These are phyloP conservation scores for Cylindrodendrum hubeiense DNA, from an alignment of 2,329 filamentous ascomycete species.

Conservation along the genomic window DNA sequence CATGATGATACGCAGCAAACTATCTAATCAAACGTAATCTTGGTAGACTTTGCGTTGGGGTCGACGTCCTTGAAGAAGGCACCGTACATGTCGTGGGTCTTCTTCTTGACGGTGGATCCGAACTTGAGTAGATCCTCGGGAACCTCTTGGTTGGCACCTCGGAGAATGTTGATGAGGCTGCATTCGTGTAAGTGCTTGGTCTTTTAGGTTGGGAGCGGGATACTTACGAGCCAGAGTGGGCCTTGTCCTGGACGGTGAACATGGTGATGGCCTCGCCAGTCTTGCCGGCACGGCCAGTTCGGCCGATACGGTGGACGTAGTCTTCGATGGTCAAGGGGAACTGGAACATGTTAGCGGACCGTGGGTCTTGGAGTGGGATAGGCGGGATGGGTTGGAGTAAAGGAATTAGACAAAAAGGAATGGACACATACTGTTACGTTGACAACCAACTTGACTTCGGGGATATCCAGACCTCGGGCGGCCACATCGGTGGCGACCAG, in stretches of 20 bases:
- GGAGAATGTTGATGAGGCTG: conserved; percentile 93
- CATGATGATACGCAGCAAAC: conserved; percentile 20
- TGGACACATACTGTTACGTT: conserved; percentile 79
- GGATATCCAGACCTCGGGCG: conserved; percentile 93
- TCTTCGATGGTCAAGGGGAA: conserved; percentile 97
- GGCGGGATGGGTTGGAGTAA: background rate
- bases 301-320: conserved; percentile 96
- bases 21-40: conserved; percentile 86
- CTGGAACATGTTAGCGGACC: conserved; percentile 51
- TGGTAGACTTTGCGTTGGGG: conserved; percentile 85
- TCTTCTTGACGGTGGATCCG: conserved; percentile 98
- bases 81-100: conserved; percentile 94
- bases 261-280: conserved; percentile 90
- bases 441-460: conserved; percentile 92
- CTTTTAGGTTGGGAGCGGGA: background rate
- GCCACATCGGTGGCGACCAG: conserved; percentile 97
- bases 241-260: conserved; percentile 96
- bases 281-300: conserved; percentile 93
- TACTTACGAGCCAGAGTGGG: conserved; percentile 86
- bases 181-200: conserved; percentile 36
- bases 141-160: conserved; percentile 90
- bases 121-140: conserved; percentile 95
- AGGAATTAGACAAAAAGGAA: background rate
- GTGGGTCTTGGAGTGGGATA: too few species aligned
- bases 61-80: conserved; percentile 95